These are phyloP conservation scores for Actinomortierella wolfii DNA, from an alignment of 371 early-diverging fungal species.

Conservation along the genomic window DNA sequence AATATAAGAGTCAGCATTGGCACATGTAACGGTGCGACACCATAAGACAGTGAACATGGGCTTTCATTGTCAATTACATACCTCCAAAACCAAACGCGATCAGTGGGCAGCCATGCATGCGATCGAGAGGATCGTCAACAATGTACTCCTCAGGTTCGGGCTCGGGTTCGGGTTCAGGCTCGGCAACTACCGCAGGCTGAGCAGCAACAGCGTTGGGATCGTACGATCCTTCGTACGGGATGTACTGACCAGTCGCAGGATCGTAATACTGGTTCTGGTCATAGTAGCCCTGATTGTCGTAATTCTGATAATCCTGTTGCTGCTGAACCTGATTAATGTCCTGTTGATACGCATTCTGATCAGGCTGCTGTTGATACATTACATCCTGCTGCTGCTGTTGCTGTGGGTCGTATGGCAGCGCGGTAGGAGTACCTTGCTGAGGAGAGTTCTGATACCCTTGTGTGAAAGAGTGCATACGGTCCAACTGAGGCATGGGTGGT, in stretches of 20 bases:
- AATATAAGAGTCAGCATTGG: no score
- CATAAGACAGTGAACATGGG: no score
- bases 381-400: slow-evolving; percentile 3
- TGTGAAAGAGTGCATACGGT: slow-evolving; percentile 23
- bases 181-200: slow-evolving; percentile 23
- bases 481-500: slow-evolving; percentile 25
- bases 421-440: neutral
- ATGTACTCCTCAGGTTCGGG: slow-evolving; percentile 40
- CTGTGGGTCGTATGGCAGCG: slow-evolving; percentile 7
- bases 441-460: neutral
- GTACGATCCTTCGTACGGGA: slow-evolving; percentile 13
- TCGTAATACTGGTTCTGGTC: slow-evolving; percentile 30
- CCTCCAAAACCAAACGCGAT: slow-evolving; percentile 90
- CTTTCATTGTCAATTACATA: slow-evolving; percentile 8
- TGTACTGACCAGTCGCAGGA: slow-evolving; percentile 25
- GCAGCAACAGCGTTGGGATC: no score
- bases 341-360: slow-evolving; percentile 6
- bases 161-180: slow-evolving; percentile 40
- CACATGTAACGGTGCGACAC: no score
- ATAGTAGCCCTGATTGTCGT: slow-evolving; percentile 14
- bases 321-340: slow-evolving; percentile 22
- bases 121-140: slow-evolving; percentile 70
- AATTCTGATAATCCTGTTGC: slow-evolving; percentile 14
- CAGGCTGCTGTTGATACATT: neutral
- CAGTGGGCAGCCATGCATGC: slow-evolving; percentile 73